Conservation (phyloP, 192 early-diverging fungal species). For the Helicostylum pulchrum region DNA sequence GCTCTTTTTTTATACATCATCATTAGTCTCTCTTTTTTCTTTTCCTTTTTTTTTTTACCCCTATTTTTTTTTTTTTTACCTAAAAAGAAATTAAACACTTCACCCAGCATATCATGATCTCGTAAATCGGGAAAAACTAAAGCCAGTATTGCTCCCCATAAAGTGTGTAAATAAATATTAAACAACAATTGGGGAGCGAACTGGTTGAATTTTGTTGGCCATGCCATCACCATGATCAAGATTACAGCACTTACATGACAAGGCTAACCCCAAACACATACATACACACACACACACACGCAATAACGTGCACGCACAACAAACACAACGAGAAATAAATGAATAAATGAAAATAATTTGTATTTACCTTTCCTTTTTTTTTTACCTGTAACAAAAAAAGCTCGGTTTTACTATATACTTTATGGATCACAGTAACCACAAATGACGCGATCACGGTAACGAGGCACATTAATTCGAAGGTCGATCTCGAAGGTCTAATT, state of each 20-base stretch:
- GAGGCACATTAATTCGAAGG: conserved; percentile 23
- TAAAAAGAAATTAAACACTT: conserved; percentile 50
- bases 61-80: conserved; percentile 38
- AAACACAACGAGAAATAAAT: no score
- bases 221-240: conserved; percentile 41
- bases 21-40: background rate
- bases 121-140: conserved; percentile 49
- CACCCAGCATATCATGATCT: conserved; percentile 46
- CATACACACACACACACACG: background rate
- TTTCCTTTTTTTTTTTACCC: conserved; percentile 11
- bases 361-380: background rate
- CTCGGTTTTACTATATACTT: conserved; percentile 34
- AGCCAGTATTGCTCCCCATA: conserved; percentile 49
- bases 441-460: conserved; percentile 32
- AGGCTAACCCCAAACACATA: conserved; percentile 23
- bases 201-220: conserved; percentile 31
- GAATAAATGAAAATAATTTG: background rate
- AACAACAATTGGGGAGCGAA: conserved; percentile 41
- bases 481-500: conserved; percentile 9
- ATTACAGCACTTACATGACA: conserved; percentile 49
- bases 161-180: conserved; percentile 52
- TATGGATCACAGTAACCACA: conserved; percentile 38
- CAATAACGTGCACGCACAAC: background rate
- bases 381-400: conserved; percentile 42
- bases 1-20: conserved; percentile 37